phyloP scores from a whole-genome alignment of 1,284 basidiomycete genomes.

The Polyporus tsugae region DNA sequence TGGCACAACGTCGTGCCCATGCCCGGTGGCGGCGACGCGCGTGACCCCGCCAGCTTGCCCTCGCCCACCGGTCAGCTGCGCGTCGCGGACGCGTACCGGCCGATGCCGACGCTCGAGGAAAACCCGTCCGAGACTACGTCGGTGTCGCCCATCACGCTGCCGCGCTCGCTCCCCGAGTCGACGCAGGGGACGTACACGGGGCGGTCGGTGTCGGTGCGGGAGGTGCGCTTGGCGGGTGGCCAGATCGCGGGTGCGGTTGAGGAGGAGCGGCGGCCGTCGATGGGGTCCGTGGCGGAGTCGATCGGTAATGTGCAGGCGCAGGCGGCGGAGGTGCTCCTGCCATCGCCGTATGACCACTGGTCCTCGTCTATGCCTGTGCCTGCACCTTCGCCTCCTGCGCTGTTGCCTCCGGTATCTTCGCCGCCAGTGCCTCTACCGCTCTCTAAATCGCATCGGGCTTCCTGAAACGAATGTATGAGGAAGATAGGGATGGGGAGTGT shows the following conservation, averaged over 20 bases:
- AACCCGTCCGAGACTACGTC: conserved; percentile 12
- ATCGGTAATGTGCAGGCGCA: background rate
- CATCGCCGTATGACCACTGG: background rate
- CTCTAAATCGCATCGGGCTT: background rate
- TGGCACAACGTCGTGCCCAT: conserved; percentile 27
- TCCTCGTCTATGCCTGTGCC: background rate
- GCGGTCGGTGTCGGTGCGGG: background rate
- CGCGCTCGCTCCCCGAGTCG: conserved; percentile 11
- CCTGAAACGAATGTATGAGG: background rate
- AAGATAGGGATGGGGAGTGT: background rate
- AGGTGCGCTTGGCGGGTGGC: background rate
- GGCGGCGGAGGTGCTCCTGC: conserved; percentile 3
- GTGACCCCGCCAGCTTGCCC: background rate
- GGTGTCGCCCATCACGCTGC: conserved; percentile 12
- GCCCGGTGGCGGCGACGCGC: background rate
- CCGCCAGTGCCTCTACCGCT: background rate
- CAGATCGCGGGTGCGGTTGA: background rate
- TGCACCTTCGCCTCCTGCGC: background rate
- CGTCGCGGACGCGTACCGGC: conserved; percentile 27
- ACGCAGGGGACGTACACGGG: background rate
- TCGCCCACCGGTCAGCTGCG: conserved; percentile 28
- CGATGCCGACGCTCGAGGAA: conserved; percentile 31
- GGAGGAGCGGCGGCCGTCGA: conserved; percentile 3
- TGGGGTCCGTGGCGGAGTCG: conserved; percentile 2
- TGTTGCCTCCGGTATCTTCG: background rate